These are phyloP conservation scores for Epichloe amarillans DNA, from an alignment of 2,329 filamentous ascomycete genomes.

Conservation along the genomic window DNA sequence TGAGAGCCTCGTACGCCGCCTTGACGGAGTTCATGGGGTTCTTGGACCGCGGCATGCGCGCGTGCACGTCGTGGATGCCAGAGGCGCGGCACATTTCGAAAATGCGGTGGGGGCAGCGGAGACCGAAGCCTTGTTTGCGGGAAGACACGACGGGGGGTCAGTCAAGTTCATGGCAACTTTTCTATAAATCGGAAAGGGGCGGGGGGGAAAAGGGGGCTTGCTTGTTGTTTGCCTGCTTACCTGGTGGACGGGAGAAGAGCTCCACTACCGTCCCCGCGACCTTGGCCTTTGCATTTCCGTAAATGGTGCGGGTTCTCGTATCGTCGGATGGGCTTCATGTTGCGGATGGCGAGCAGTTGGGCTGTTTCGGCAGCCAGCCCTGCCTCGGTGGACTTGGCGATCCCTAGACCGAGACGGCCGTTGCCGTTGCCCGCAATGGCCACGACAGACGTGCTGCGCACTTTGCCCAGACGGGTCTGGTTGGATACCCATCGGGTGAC, in stretches of 20 bases:
- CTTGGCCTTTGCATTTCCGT: slow-evolving; percentile 70
- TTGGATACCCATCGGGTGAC: slow-evolving; percentile 68
- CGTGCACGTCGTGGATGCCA: slow-evolving; percentile 78
- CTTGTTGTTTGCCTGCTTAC: slow-evolving; percentile 35
- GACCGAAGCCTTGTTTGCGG: slow-evolving; percentile 70
- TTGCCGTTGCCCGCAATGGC: slow-evolving; percentile 77
- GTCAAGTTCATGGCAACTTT: too few relatives aligned
- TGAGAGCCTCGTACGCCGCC: slow-evolving; percentile 71
- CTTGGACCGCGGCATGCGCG: slow-evolving; percentile 67
- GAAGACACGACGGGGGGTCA: too few relatives aligned
- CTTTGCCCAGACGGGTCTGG: slow-evolving; percentile 93
- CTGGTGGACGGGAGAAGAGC: slow-evolving; percentile 72
- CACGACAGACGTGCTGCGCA: slow-evolving; percentile 61
- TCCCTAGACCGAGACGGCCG: slow-evolving; percentile 76
- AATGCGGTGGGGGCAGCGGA: slow-evolving; percentile 80
- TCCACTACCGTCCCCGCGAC: slow-evolving; percentile 77
- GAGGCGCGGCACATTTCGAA: slow-evolving; percentile 86
- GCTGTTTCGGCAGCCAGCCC: slow-evolving; percentile 58
- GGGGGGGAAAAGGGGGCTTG: too few relatives aligned
- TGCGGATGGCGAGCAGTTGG: slow-evolving; percentile 68
- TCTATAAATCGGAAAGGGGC: neutral
- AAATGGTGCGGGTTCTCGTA: slow-evolving; percentile 91
- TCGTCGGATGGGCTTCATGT: slow-evolving; percentile 81
- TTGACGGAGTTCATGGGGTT: slow-evolving; percentile 99
- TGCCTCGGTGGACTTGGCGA: slow-evolving; percentile 72